These are phyloP conservation scores for Moricandia arvensis DNA, from an alignment of 345 rosid species.

Conservation along the genomic window DNA sequence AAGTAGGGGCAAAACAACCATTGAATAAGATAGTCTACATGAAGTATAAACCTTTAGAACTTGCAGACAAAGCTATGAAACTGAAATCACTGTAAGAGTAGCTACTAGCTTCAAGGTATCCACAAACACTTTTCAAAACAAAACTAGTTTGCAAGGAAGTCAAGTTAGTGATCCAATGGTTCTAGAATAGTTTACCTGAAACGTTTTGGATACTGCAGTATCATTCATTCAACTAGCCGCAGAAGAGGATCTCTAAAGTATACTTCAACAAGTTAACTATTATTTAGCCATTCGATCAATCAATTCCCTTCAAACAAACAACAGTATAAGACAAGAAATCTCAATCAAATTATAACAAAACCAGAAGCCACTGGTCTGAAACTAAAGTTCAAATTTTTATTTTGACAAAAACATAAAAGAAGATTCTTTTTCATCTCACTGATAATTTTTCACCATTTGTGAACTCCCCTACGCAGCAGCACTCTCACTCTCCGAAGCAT, in stretches of 20 bases:
- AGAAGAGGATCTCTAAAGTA: neutral
- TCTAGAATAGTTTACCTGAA: conserved; percentile 10
- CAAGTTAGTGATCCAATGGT: neutral
- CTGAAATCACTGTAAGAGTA: neutral
- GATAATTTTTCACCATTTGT: conserved; percentile 28
- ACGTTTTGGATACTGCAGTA: neutral
- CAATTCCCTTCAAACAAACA: neutral
- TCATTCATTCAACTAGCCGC: neutral
- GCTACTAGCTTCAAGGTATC: neutral
- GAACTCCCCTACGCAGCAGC: conserved; percentile 36
- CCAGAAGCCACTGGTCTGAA: conserved; percentile 11
- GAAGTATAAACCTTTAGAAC: neutral
- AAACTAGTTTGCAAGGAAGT: neutral
- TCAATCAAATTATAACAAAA: conserved; percentile 11
- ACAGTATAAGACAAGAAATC: neutral
- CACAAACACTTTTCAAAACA: neutral
- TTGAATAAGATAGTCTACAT: neutral
- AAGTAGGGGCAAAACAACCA: neutral
- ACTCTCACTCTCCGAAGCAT: conserved; percentile 27
- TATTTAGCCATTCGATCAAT: neutral
- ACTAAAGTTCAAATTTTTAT: neutral
- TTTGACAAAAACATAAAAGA: conserved; percentile 13
- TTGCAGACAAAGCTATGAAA: neutral
- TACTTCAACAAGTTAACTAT: neutral
- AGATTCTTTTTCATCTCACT: conserved; percentile 23